Base-by-base conservation (phyloP, 176 grass and related monocot species). In the Cocos nucifera region DNA sequence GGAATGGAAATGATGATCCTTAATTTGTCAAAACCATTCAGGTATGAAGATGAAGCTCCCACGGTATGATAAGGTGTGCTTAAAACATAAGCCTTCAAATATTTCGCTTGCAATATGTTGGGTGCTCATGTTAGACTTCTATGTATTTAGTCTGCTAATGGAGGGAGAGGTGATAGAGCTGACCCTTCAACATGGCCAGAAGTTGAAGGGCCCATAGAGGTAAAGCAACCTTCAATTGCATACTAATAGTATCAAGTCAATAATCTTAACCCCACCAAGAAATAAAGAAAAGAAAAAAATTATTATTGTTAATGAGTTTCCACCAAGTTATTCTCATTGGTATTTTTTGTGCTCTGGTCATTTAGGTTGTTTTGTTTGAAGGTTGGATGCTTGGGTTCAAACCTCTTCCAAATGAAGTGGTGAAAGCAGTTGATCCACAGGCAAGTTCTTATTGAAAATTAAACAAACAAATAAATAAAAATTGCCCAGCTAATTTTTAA, bases 311-410 rank as follows among this genome's bases (percentile, higher is more conserved):
- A 12, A 12, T 2, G 35, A 44, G 10, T 44, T 44, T 44, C 35
- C 35, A 44, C 9, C 35, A 44, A 44, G 35, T 44, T 44, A 44
- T 44, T 9, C 35, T 44, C 9, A 44, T 28, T 59, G 16, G 17
- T 14, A 26, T 24, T 29, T 44, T 78, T 52, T 61, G 50, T 77
- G 50, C 15, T 83, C 56, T 61, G 22, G 29, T 83, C 27, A 53
- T 71, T 26, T 75, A 98, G 94, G 85, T 92, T 74, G 71, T 98
- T 75, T 76, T 98, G 6, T 98, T 98, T 78, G 94, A 98, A 81
- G 94, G 94, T 64, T 93, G 94, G 94, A 98, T 98, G 94, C 94
- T 98, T 80, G 94, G 94, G 62, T 98, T 98, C 75, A 98, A 86
- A 77, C 88, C 84, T 71, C 88, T 88, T 86, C 79, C 82, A 35